Conservation (phyloP, 2,329 filamentous ascomycete genomes). For the Acephala macrosclerotiorum region DNA sequence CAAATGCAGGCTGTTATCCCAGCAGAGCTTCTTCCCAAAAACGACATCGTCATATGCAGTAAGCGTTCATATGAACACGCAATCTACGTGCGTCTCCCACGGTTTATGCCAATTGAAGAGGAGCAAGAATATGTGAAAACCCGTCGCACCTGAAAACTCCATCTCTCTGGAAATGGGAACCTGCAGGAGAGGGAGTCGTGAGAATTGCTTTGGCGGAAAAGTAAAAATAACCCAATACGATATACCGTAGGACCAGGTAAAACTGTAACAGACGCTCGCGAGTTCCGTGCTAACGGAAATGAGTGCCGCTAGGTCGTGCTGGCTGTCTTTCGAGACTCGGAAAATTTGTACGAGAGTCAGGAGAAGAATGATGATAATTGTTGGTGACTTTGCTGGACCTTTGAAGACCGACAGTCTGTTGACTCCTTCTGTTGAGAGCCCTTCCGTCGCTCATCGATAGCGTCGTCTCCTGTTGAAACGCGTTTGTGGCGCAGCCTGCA, state of each 20-base stretch:
- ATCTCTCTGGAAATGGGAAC: background rate
- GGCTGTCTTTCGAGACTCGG: background rate
- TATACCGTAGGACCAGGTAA: background rate
- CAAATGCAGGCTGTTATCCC: conserved; percentile 4
- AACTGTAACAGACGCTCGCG: conserved; percentile 7
- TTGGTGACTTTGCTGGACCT: background rate
- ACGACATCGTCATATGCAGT: conserved; percentile 13
- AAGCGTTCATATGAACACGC: background rate
- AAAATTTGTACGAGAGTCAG: background rate
- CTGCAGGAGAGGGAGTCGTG: background rate
- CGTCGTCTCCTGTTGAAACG: background rate
- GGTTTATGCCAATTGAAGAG: conserved; percentile 6
- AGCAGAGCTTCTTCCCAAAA: conserved; percentile 10
- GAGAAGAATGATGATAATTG: background rate
- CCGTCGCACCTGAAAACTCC: conserved; percentile 4
- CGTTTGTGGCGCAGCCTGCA: background rate
- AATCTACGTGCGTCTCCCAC: conserved; percentile 3
- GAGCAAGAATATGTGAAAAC: background rate
- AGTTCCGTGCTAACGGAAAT: conserved; percentile 3
- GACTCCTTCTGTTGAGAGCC: background rate
- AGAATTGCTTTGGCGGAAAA: background rate
- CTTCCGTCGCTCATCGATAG: background rate
- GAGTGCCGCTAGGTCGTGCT: background rate
- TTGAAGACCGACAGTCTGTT: background rate
- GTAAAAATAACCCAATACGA: background rate